Base-by-base conservation (phyloP, 139 green algal genomes). In the Nannochloris sp. region DNA sequence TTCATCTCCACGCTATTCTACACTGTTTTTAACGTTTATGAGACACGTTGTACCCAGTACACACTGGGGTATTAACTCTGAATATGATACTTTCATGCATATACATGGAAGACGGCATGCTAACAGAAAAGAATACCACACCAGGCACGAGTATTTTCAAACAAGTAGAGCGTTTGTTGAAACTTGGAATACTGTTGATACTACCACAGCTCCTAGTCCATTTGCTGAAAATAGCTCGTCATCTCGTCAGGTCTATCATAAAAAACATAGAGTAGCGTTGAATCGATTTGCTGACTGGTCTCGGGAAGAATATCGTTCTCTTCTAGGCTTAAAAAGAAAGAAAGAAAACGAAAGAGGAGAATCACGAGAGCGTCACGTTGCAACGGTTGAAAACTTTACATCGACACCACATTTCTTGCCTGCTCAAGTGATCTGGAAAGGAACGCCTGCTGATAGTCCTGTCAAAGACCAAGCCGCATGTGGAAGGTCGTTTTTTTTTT, bases 401-500 rank as follows among this genome's bases (percentile, higher is more conserved):
- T 29, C 12, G 24, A 4, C 38, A 6, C 6, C 2, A n/a, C 54
- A 39, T 35, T 67, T 64, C 54, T 31, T 80, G 32, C 76, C 76
- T 6, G 38, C 14, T 35, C 65, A 71, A 25, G 33, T 87, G 24
- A 70, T 73, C 57, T 87, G 75, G 72, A 51, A 70, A 27, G 72
- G 73, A 37, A 78, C 65, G 8, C 38, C 39, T 0, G 72, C 75
- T 8, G 79, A 84, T 68, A 70, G 59, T 65, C 74, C 81, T 5
- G 75, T 85, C 53, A 87, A 87, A 62, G 76, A 87, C 56, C 81
- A 87, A 69, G 74, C 71, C 0, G 65, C 69, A 8, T 87, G 81
- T 63, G 81, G 81, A n/a, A n/a, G n/a, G n/a, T n/a, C n/a, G n/a
- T n/a, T n/a, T 4, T 73, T 59, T 8, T 85, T 75, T 71, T 83